Conservation (phyloP, 768 basidiomycete genomes). For the Multifurca ochricompacta region DNA sequence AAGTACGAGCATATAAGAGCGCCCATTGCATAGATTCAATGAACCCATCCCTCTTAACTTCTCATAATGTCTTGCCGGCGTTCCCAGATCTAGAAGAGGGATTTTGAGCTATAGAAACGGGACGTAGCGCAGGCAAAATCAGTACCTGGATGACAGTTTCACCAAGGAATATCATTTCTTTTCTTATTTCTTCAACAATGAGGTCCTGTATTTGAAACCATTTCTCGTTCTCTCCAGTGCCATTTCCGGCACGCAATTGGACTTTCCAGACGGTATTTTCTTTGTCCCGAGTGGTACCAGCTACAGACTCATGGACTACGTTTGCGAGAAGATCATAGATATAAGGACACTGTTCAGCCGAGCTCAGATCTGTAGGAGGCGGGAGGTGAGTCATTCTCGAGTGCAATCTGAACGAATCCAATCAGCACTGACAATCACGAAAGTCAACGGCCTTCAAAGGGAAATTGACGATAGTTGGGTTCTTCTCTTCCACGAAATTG, state of each 20-base stretch:
- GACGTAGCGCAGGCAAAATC: conserved; percentile 4
- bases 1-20: background rate
- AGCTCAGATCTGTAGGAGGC: conserved; percentile 61
- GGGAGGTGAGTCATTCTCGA: background rate
- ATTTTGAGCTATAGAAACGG: background rate
- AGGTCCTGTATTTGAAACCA: conserved; percentile 98
- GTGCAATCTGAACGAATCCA: background rate
- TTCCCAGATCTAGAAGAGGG: conserved; percentile 16
- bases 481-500: conserved; percentile 95
- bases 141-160: conserved; percentile 91
- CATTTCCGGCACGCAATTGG: conserved; percentile 68
- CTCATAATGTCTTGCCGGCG: background rate
- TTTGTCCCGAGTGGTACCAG: conserved; percentile 91
- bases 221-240: conserved; percentile 76
- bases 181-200: conserved; percentile 91
- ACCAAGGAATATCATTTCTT: conserved; percentile 96
- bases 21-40: background rate
- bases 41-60: background rate
- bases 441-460: conserved; percentile 91
- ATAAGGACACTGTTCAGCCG: conserved; percentile 46
- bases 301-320: conserved; percentile 89
- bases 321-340: conserved; percentile 94
- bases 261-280: conserved; percentile 91
- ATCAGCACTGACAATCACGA: conserved; percentile 64
- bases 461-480: conserved; percentile 97